Conservation (phyloP, 2,329 filamentous ascomycete genomes). For the Gaeumannomyces tritici region DNA sequence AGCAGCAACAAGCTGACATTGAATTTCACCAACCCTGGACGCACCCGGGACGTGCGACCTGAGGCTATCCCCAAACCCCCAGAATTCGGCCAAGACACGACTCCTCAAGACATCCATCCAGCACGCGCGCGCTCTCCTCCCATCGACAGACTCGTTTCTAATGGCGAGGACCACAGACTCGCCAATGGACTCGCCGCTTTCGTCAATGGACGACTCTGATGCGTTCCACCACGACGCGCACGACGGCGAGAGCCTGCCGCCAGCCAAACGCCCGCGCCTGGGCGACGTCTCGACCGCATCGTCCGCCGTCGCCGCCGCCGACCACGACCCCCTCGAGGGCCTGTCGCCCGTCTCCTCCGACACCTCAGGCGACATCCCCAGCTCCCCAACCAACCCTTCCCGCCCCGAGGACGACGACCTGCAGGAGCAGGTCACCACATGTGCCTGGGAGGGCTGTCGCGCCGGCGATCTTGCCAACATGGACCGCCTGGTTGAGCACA, state of each 20-base stretch:
- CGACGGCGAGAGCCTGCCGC: slow-evolving; percentile 30
- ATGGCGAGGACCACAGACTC: slow-evolving; percentile 7
- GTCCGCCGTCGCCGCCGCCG: slow-evolving; percentile 32
- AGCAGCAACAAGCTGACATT: no score
- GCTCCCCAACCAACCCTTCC: slow-evolving; percentile 43
- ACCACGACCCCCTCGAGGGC: slow-evolving; percentile 39
- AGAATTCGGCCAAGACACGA: not conserved
- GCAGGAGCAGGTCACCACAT: slow-evolving; percentile 68
- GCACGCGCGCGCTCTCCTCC: no score
- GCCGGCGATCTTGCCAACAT: slow-evolving; percentile 67
- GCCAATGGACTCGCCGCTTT: slow-evolving; percentile 34
- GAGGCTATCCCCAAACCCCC: not conserved
- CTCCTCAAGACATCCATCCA: not conserved
- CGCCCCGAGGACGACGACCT: slow-evolving; percentile 66
- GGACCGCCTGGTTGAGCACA: slow-evolving; percentile 72
- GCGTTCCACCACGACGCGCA: slow-evolving; percentile 35
- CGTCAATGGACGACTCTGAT: slow-evolving; percentile 35
- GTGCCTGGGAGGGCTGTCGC: slow-evolving; percentile 68
- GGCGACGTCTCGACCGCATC: slow-evolving; percentile 34
- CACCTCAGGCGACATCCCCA: slow-evolving; percentile 75
- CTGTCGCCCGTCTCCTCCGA: slow-evolving; percentile 78
- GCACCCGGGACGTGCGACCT: not conserved
- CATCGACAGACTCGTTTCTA: not conserved
- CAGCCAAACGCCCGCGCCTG: slow-evolving; percentile 33
- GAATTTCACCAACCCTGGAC: no score